Evolutionary conservation across 2,329 filamentous ascomycete species (phyloP), one percentile per base, ranked within the genome.

Genomic region (Kalaharituber pfeilii): DNA sequence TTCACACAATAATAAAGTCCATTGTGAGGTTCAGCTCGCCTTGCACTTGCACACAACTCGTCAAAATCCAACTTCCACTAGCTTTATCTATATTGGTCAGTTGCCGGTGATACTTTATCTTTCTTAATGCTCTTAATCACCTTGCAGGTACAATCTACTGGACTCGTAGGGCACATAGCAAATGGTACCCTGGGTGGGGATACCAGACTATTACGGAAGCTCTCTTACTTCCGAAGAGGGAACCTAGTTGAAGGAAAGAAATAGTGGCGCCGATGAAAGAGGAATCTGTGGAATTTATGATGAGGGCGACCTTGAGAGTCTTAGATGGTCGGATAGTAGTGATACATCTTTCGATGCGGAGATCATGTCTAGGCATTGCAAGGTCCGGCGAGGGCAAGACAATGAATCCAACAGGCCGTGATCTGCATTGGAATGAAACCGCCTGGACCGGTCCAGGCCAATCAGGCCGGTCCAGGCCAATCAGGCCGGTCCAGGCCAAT

Each of bases 171-270:
- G 3, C n/a, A 22, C 42, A 47, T 47, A 3, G n/a, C 3, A 47
- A 47, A 22, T 47, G 42, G 42, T 47, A 47, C 24, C 42, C 42
- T 47, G 42, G 42, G n/a, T 47, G 42, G 42, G 42, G 25, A 47
- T 47, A 22, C 42, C 42, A 47, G 18, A 15, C 18, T 20, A 22
- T 47, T 47, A 15, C 25, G 42, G 42, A 11, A 20, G 22, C 6
- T 15, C n/a, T 47, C 15, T 22, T 47, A 13, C 13, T 22, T 22
- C 18, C 42, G 18, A 13, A 22, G 24, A 22, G 25, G 22, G n/a
- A 20, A 25, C 18, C 15, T 11, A 47, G 25, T 25, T 47, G 1
- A 47, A 47, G 24, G 42, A 47, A 22, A 20, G 24, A 15, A n/a
- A 13, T 47, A 22, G 42, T 47, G 42, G 22, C 18, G n/a, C 11